These are phyloP conservation scores for Plicaturopsis crispa DNA, from an alignment of 768 basidiomycete species.

Conservation along the genomic window DNA sequence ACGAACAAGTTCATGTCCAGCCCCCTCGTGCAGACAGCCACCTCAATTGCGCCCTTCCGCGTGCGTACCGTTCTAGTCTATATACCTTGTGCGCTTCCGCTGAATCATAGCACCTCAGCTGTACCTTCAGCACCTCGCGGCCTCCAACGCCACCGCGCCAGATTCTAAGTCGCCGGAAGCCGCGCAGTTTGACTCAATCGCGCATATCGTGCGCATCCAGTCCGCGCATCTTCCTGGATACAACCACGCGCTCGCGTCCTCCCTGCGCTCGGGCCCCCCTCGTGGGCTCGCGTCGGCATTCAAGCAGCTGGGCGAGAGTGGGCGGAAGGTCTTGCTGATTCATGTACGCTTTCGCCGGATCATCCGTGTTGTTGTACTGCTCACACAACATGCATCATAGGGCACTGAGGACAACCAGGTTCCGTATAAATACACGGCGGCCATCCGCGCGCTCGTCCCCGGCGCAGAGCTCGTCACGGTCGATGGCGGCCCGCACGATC, in stretches of 20 bases:
- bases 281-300: conserved; percentile 54
- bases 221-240: conserved; percentile 70
- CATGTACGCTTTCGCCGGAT: conserved; percentile 35
- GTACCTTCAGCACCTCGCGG: conserved; percentile 24
- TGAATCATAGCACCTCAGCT: conserved; percentile 11
- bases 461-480: conserved; percentile 21
- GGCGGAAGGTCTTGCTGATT: conserved; percentile 50
- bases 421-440: conserved; percentile 21
- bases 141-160: conserved; percentile 2
- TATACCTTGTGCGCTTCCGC: no score
- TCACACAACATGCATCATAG: conserved; percentile 9
- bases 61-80: no score
- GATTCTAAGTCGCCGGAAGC: neutral
- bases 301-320: conserved; percentile 36
- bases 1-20: conserved; percentile 76
- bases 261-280: conserved; percentile 64
- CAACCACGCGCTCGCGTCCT: conserved; percentile 72
- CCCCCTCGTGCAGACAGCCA: conserved; percentile 60
- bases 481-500: conserved; percentile 19
- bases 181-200: conserved; percentile 1
- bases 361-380: neutral
- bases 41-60: conserved; percentile 53
- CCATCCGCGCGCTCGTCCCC: conserved; percentile 22
- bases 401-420: conserved; percentile 25
- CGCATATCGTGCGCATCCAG: conserved; percentile 67